Base-by-base conservation (phyloP, 257 asterid species). In the Nyctanthes arbortristis region DNA sequence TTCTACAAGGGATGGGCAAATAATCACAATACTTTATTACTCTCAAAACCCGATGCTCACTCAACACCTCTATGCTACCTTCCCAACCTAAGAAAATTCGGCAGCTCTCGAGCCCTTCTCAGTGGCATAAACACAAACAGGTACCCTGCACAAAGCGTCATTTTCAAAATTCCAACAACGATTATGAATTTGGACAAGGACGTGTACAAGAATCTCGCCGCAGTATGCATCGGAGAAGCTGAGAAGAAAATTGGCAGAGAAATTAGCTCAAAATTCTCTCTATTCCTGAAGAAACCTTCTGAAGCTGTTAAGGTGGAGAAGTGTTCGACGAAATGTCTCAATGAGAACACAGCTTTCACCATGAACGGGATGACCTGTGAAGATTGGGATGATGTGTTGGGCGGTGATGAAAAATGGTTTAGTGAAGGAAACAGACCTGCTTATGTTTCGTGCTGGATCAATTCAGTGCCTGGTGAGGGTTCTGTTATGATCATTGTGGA, bases 1-100 rank as follows among this genome's bases (percentile, higher is more conserved):
- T 88, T 86, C 80, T 60, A 88, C 68, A 84, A 78, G 69, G 79
- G 20, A 64, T 88, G 93, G 96, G 66, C 82, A 9, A 63, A 76
- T 0, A 33, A 71, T 47, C 95, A 90, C 68, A 40, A 43, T 22
- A 65, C 28, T 28, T 33, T 90, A n/a, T n/a, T n/a, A 8, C 4
- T 76, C 27, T 72, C 84, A 64, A 67, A n/a, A 28, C 7, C 54
- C 13, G 66, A 73, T 40, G 12, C 40, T 0, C 40, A 78, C 34
- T 74, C 78, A 78, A 16, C 61, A 2, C 95, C 96, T 4, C 34
- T 33, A 3, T 85, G 88, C 54, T 84, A 78, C 76, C 83, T 78
- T 11, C 89, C 88, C 0, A 75, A 72, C 22, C 66, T 71, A 13
- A 76, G 78, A 16, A 73, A 57, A 36, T 67, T 63, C 0, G 37